Evolutionary conservation across 192 early-diverging fungal genomes (phyloP), one percentile per base, ranked within the genome.

Genomic region (Spizellomyces sp.): DNA sequence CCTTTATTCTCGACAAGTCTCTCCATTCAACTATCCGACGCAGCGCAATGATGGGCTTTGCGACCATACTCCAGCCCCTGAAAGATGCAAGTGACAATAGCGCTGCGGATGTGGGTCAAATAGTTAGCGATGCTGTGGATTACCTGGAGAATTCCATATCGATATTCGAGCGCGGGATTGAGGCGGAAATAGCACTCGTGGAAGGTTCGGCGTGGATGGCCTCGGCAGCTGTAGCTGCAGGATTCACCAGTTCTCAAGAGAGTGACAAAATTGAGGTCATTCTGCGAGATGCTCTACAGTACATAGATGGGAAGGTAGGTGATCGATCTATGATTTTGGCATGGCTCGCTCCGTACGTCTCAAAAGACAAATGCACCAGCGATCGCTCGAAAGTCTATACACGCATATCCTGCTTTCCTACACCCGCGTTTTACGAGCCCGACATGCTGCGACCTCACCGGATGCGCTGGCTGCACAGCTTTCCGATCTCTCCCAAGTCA

Each of bases 241-340:
- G 59, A 21, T 61, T 27, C 46, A 12, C 22, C 2, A 57, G 21
- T 54, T 6, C n/a, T n/a, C 8, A 21, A 5, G 9, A 69, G 9
- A 21, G 12, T 22, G 69, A 70, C 19, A 10, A 9, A 1, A 57
- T 63, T 6, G 59, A 62, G 59, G 47, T 44, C 19, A 27, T 36
- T 41, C 46, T 70, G 6, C 27, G 19, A 21, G 22, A 62, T 10
- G 43, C 17, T 62, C 21, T 70, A 46, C 41, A 45, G 60, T 41
- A 50, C 9, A 48, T 50, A 9, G 58, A 58, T 6, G 36, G 45
- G 7, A 70, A 70, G 59, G 69, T 70, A 48, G 9, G 69, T 61
- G 5, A 36, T 61, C 27, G 27, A 36, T 3, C 27, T 36, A 36
- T 36, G 27, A 36, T 43, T 63, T 12, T 48, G n/a, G 46, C 46